Evolutionary conservation across 805 yeast species (phyloP).

Genomic region (Candida insectalens): DNA sequence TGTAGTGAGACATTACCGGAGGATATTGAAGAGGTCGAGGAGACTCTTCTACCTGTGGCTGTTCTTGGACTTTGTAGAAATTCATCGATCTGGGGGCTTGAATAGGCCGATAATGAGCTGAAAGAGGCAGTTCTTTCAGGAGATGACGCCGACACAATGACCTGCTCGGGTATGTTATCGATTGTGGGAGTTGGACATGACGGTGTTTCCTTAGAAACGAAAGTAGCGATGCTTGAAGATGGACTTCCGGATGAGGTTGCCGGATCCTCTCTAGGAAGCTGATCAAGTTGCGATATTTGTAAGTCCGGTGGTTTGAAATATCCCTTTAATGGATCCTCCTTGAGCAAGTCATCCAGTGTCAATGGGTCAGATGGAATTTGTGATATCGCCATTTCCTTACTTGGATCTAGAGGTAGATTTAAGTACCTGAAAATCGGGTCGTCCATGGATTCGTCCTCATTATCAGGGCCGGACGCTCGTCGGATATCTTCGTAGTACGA

Average conservation of each 20-base stretch:
- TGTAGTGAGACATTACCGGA: not conserved
- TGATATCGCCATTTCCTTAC: not conserved
- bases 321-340: constrained; percentile 3
- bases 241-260: not conserved
- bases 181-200: not conserved
- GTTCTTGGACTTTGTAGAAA: not conserved
- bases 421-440: not conserved
- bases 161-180: too few relatives aligned
- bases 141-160: too few relatives aligned
- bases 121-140: too few relatives aligned
- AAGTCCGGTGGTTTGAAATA: not conserved
- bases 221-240: not conserved
- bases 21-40: not conserved
- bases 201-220: not conserved
- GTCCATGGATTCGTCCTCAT: too few relatives aligned
- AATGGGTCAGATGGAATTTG: not conserved
- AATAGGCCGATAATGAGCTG: not conserved
- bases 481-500: too few relatives aligned
- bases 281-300: too few relatives aligned
- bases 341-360: constrained; percentile 2
- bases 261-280: too few relatives aligned
- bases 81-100: not conserved
- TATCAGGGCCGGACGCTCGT: too few relatives aligned
- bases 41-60: not conserved
- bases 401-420: not conserved